Base-by-base conservation (phyloP, 1,284 basidiomycete genomes). In the Boletus sp. region DNA sequence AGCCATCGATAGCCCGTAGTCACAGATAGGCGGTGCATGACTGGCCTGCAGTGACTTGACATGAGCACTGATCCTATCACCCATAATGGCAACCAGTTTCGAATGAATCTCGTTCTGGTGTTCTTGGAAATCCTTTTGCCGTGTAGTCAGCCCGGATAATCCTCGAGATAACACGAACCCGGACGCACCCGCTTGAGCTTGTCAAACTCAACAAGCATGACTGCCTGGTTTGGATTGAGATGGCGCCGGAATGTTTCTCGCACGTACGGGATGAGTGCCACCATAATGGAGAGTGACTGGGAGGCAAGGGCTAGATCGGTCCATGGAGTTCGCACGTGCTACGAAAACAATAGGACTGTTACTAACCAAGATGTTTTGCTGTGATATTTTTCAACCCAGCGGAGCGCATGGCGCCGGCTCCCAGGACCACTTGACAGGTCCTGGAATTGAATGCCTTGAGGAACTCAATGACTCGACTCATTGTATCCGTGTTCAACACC, bases 41-140 rank as follows among this genome's bases (percentile, higher is more conserved):
- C 83, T 71, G 72, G 89, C 89, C 78, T 89, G 88, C 58, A 96
- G 80, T 30, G 88, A 80, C 71, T 87, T 89, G 73, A 93, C 90
- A 75, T 99, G 97, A 2, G 93, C 89, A 63, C 83, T 88, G 52
- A 99, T 80, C 55, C 97, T 86, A 78, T 99, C 97, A 56, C 95
- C 90, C 97, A 99, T 99, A 77, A 99, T 99, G 40, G 95, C 93
- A 55, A 99, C 91, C 56, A 99, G 83, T 79, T 99, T 99, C 58
- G 94, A 86, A 75, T 99, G 96, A 57, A 99, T 98, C 80, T 99
- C 97, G 74, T 96, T 94, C 78, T 99, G 97, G 77, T 99, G 97
- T 76, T 99, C 97, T 83, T 98, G 95, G 74, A 93, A 98, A 76
- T 99, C 97, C 90, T 94, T 65, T 58, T 50, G n/a, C 35, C 44